These are phyloP conservation scores for Pichia sp. DNA, from an alignment of 1,139 yeast genomes.

Conservation along the genomic window DNA sequence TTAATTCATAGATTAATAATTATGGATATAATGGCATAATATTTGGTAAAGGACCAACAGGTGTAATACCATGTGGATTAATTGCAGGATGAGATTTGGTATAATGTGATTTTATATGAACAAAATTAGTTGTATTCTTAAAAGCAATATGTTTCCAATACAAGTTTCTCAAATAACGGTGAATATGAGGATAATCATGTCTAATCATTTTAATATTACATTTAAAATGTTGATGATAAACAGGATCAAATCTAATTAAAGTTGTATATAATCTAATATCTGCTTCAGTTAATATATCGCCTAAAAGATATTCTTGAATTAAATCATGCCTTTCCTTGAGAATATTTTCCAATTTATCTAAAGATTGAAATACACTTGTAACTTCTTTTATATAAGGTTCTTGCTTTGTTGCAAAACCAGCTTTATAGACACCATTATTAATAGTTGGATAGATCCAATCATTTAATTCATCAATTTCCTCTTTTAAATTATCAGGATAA, in stretches of 20 bases:
- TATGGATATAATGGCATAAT: conserved; percentile 39
- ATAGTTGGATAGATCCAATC: conserved; percentile 81
- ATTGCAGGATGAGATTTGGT: conserved; percentile 74
- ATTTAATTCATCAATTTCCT: conserved; percentile 69
- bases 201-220: conserved; percentile 83
- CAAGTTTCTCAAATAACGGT: conserved; percentile 73
- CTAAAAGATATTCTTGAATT: conserved; percentile 47
- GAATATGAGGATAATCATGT: conserved; percentile 68
- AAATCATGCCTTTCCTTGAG: conserved; percentile 42
- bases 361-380: conserved; percentile 53
- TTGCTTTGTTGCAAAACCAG: conserved; percentile 85
- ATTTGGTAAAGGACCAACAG: conserved; percentile 83
- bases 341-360: conserved; percentile 70
- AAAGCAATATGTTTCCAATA: conserved; percentile 78
- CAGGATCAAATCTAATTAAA: conserved; percentile 82
- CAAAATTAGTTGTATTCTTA: conserved; percentile 74
- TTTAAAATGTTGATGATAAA: conserved; percentile 91
- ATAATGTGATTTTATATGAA: conserved; percentile 86
- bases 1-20: not conserved
- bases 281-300: conserved; percentile 75
- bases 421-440: conserved; percentile 90
- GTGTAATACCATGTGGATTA: conserved; percentile 81
- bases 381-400: conserved; percentile 78
- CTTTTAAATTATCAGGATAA: conserved; percentile 51
- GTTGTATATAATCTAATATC: conserved; percentile 83